These are phyloP conservation scores for Mytilinidion resinicola DNA, from an alignment of 495 filamentous ascomycete genomes.

Conservation along the genomic window DNA sequence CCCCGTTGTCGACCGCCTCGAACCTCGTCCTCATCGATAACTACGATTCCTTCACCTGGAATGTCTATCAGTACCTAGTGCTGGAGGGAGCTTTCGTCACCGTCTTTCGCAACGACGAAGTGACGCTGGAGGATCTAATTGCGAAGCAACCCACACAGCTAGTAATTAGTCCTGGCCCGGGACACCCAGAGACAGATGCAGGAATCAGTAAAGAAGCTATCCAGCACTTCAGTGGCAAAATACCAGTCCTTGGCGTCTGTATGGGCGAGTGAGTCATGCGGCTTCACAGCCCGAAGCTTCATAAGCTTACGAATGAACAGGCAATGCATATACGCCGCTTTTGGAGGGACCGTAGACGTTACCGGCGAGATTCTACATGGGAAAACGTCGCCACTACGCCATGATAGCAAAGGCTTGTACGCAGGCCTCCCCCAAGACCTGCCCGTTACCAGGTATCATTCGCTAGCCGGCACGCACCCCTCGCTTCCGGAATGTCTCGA, in stretches of 20 bases:
- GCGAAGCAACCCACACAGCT: constrained; percentile 81
- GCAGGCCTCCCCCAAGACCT: constrained; percentile 66
- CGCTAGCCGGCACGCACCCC: constrained; percentile 84
- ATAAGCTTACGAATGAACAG: constrained; percentile 34
- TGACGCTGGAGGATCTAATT: constrained; percentile 76
- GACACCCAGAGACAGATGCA: constrained; percentile 83
- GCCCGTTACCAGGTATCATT: constrained; percentile 92
- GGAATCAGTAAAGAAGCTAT: constrained; percentile 91
- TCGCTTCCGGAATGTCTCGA: constrained; percentile 84
- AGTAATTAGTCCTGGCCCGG: constrained; percentile 90
- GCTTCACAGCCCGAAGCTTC: neutral
- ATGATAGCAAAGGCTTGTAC: constrained; percentile 87
- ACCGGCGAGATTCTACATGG: constrained; percentile 96
- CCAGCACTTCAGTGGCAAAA: constrained; percentile 85
- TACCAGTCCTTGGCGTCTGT: constrained; percentile 94
- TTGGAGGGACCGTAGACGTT: constrained; percentile 83
- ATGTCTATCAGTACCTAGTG: constrained; percentile 95
- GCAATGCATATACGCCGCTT: constrained; percentile 90
- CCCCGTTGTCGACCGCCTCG: constrained; percentile 64
- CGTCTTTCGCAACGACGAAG: constrained; percentile 87
- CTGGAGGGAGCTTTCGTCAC: constrained; percentile 86
- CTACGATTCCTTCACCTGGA: constrained; percentile 99
- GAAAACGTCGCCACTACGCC: constrained; percentile 84
- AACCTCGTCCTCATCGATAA: constrained; percentile 97
- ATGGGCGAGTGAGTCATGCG: constrained; percentile 75